These are phyloP conservation scores for Cadophora sp. DNA, from an alignment of 2,329 filamentous ascomycete genomes.

Conservation along the genomic window DNA sequence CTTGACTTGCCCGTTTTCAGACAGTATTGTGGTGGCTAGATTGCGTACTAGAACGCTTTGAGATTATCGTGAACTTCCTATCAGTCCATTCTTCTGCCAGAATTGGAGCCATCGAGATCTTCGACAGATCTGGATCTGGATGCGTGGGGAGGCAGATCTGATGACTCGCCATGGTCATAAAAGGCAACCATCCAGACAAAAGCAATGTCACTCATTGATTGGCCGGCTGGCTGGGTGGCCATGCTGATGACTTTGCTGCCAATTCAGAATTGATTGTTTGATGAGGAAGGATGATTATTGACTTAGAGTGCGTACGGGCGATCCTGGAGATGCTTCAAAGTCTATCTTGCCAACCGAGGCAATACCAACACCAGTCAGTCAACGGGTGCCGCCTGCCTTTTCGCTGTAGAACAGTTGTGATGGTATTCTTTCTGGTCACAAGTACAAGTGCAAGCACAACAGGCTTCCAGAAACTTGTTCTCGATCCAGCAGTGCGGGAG, in stretches of 20 bases:
- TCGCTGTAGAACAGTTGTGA: background rate
- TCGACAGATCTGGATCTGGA: background rate
- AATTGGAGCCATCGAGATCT: background rate
- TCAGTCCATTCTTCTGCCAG: background rate
- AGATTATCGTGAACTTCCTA: conserved; percentile 4
- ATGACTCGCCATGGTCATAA: background rate
- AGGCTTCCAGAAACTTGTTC: conserved; percentile 13
- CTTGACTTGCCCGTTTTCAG: conserved; percentile 34
- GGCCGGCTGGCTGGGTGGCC: too few species aligned
- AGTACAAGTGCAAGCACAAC: conserved; percentile 9
- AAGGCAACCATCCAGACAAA: background rate
- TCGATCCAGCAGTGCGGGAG: background rate
- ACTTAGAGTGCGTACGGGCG: too few species aligned
- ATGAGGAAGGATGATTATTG: too few species aligned
- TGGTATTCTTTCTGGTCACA: background rate
- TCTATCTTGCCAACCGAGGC: background rate
- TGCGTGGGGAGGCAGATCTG: conserved; percentile 5
- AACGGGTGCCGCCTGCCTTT: background rate
- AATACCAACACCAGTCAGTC: background rate
- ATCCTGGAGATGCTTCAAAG: background rate
- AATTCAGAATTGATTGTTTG: background rate
- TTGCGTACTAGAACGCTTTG: conserved; percentile 15
- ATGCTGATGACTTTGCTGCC: background rate
- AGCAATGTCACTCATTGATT: background rate
- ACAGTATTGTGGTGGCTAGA: conserved; percentile 28